A percentile compares a stretch with the other conserved stretches of the same genome.
These are phyloP conservation scores for Mrakia gelida DNA, from an alignment of 768 basidiomycete genomes.

Conservation along the genomic window DNA sequence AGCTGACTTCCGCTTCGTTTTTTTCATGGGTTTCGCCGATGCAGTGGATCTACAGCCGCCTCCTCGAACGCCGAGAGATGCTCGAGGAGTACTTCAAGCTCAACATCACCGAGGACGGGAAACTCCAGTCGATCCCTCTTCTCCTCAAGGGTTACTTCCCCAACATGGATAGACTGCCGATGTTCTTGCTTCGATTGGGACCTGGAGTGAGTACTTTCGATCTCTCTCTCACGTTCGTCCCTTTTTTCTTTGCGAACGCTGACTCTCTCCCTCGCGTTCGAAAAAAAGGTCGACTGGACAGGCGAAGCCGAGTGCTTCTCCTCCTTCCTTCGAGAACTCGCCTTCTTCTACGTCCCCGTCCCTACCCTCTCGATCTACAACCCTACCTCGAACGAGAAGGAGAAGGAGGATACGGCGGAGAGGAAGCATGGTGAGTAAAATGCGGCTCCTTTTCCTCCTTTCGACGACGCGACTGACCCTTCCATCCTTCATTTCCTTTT, in stretches of 20 bases:
- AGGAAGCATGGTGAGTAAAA: constrained; percentile 24
- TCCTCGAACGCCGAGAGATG: constrained; percentile 63
- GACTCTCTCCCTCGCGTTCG: constrained; percentile 1
- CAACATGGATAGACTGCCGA: constrained; percentile 81
- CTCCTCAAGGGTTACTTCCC: constrained; percentile 83
- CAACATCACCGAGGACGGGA: constrained; percentile 58
- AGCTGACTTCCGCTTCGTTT: no score
- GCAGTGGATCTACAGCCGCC: constrained; percentile 34
- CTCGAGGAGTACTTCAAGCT: constrained; percentile 86
- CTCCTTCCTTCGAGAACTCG: constrained; percentile 78
- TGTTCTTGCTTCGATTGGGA: constrained; percentile 83
- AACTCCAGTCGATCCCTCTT: constrained; percentile 72
- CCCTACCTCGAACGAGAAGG: constrained; percentile 47
- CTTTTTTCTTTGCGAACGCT: not conserved
- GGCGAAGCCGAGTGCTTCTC: constrained; percentile 80
- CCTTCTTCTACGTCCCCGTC: constrained; percentile 81
- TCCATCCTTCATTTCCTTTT: not conserved
- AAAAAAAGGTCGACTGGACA: constrained; percentile 80
- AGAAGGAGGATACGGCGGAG: constrained; percentile 37
- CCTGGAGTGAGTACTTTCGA: constrained; percentile 60
- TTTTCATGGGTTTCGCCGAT: not conserved
- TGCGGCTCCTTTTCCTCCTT: not conserved
- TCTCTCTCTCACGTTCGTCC: not conserved
- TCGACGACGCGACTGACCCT: not conserved
- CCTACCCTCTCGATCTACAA: constrained; percentile 35